phyloP scores from a whole-genome alignment of 2,329 filamentous ascomycete species.

The Colletotrichum salicis region DNA sequence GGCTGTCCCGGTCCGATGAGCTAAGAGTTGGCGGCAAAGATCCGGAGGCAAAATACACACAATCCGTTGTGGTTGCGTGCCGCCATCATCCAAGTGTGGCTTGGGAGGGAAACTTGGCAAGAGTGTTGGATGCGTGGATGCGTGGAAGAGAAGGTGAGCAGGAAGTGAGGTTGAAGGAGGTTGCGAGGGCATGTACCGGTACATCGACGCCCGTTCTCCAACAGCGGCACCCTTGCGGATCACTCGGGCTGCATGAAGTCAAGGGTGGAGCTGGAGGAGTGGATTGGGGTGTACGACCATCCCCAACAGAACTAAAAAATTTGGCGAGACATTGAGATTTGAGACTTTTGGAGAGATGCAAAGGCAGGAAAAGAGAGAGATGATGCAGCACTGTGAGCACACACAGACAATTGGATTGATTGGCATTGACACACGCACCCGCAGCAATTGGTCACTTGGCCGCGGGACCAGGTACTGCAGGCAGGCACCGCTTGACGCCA shows the following conservation, averaged over 20 bases:
- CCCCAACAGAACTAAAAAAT: constrained; percentile 56
- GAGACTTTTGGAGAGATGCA: constrained; percentile 27
- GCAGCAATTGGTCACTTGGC: not conserved
- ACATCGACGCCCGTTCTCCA: constrained; percentile 39
- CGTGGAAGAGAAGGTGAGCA: not conserved
- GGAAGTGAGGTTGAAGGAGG: not conserved
- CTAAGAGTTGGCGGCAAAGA: constrained; percentile 25
- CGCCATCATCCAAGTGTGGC: not conserved
- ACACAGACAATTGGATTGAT: constrained; percentile 1
- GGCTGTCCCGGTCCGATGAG: constrained; percentile 6
- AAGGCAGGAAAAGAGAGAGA: constrained; percentile 1
- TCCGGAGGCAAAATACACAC: constrained; percentile 14
- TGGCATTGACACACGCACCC: not conserved
- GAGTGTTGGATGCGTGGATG: not conserved
- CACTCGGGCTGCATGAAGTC: constrained; percentile 35
- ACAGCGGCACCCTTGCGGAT: constrained; percentile 34
- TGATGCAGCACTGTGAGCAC: not conserved
- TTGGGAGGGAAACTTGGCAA: not conserved
- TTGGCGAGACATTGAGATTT: constrained; percentile 37
- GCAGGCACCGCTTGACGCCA: constrained; percentile 1
- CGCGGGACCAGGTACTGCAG: not conserved
- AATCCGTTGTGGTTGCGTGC: not conserved
- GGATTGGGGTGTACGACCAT: constrained; percentile 39
- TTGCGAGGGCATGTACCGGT: constrained; percentile 36
- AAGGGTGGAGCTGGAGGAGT: constrained; percentile 33